Evolutionary conservation across 2,329 filamentous ascomycete species (phyloP).

Genomic region (Colletotrichum scovillei): DNA sequence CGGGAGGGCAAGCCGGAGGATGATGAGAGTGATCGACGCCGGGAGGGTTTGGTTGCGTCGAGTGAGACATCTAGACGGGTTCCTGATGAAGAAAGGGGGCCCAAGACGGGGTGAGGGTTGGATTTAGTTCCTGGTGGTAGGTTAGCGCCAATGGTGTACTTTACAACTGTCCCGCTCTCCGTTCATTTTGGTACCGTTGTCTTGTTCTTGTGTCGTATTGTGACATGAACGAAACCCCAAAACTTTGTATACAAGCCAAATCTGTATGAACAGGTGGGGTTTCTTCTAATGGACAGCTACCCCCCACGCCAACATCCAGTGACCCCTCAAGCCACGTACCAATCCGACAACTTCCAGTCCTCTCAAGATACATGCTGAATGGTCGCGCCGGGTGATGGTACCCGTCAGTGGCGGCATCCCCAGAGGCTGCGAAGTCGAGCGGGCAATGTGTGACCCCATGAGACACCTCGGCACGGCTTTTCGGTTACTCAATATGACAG

Average conservation of each 20-base stretch:
- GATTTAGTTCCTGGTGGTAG: background rate
- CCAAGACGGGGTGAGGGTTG: conserved; percentile 10
- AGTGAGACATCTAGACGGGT: background rate
- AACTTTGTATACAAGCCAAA: background rate
- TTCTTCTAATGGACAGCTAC: background rate
- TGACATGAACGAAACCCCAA: background rate
- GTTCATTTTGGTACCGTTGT: background rate
- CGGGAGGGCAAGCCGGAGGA: conserved; percentile 65
- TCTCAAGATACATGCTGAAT: background rate
- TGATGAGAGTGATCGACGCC: conserved; percentile 39
- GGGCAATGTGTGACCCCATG: background rate
- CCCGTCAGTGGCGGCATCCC: background rate
- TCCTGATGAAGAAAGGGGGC: conserved; percentile 44
- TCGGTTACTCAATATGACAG: background rate
- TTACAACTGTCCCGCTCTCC: background rate
- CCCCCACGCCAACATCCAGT: background rate
- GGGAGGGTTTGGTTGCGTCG: conserved; percentile 19
- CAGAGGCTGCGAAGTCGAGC: background rate
- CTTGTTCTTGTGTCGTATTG: background rate
- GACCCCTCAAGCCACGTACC: background rate
- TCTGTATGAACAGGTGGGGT: background rate
- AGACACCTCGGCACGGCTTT: background rate
- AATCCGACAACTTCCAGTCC: background rate
- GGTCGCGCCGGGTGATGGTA: background rate
- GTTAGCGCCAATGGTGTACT: background rate